These are phyloP conservation scores for Peniophora sp. DNA, from an alignment of 1,284 basidiomycete species.

Conservation along the genomic window DNA sequence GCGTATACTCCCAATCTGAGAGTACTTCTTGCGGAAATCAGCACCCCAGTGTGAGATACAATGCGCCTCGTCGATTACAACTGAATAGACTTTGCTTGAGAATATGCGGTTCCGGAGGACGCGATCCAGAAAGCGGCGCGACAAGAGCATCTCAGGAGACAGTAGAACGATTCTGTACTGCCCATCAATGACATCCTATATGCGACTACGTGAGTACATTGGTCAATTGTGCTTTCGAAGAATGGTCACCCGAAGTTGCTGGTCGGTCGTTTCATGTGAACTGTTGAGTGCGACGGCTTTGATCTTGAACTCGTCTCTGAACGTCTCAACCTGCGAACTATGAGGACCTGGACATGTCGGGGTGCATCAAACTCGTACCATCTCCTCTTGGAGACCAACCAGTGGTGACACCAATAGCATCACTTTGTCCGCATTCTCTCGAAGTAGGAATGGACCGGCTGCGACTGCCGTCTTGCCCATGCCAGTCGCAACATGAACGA, in stretches of 20 bases:
- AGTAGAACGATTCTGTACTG: slow-evolving; percentile 28
- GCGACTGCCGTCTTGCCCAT: slow-evolving; percentile 12
- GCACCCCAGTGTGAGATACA: slow-evolving; percentile 32
- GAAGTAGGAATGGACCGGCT: slow-evolving; percentile 8
- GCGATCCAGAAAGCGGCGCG: slow-evolving; percentile 20
- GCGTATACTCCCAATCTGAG: slow-evolving; percentile 23
- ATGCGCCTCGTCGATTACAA: slow-evolving; percentile 33
- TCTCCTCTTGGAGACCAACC: slow-evolving; percentile 29
- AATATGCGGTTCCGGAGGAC: slow-evolving; percentile 25
- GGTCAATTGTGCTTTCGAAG: no score
- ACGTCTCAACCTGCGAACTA: slow-evolving; percentile 21
- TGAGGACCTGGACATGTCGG: no score
- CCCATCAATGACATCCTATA: slow-evolving; percentile 21
- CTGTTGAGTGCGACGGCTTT: slow-evolving; percentile 28
- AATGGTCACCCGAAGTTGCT: slow-evolving; percentile 15
- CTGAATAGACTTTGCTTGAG: slow-evolving; percentile 15
- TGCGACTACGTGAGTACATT: neutral
- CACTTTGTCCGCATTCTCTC: slow-evolving; percentile 15
- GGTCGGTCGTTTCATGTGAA: no score
- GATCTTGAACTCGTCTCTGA: slow-evolving; percentile 19
- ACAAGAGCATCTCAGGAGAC: slow-evolving; percentile 31
- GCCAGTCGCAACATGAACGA: slow-evolving; percentile 12
- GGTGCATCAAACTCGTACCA: no score
- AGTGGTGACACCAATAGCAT: slow-evolving; percentile 29
- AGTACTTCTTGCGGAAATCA: slow-evolving; percentile 32